A percentile compares a stretch with the other conserved stretches of the same genome.
Evolutionary conservation across 1,284 basidiomycete species (phyloP).

Genomic region (Tylopilus sp.): DNA sequence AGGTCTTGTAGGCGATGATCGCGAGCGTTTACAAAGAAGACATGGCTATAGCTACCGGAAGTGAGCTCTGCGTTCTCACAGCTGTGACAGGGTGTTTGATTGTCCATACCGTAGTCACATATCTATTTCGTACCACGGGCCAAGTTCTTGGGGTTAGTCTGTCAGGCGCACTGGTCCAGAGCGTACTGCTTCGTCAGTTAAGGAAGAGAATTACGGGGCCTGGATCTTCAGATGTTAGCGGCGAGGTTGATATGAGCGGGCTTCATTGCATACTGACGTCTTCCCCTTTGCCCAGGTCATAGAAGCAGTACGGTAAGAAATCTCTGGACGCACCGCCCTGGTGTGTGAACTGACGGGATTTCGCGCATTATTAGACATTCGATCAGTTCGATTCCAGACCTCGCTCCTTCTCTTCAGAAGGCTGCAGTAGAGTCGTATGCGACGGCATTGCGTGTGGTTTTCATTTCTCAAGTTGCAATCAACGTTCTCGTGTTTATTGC

Average conservation of each 20-base stretch:
- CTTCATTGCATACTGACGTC: conserved; percentile 22
- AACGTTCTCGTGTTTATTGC: conserved; percentile 58
- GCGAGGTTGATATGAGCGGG: conserved; percentile 23
- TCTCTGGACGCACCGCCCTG: conserved; percentile 12
- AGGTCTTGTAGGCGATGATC: conserved; percentile 66
- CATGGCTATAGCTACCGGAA: conserved; percentile 81
- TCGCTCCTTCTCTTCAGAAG: conserved; percentile 56
- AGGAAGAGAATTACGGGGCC: conserved; percentile 71
- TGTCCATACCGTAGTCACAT: conserved; percentile 58
- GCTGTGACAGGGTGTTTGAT: conserved; percentile 3
- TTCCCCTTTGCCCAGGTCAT: conserved; percentile 51
- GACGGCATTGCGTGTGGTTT: conserved; percentile 78
- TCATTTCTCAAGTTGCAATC: conserved; percentile 68
- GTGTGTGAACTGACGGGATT: conserved; percentile 16
- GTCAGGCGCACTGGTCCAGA: conserved; percentile 76
- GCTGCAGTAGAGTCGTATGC: conserved; percentile 82
- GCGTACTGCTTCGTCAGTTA: conserved; percentile 64
- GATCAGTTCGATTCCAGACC: conserved; percentile 69
- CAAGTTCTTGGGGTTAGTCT: conserved; percentile 87
- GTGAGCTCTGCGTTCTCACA: conserved; percentile 45
- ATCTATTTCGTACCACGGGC: conserved; percentile 85
- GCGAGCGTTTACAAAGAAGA: conserved; percentile 75
- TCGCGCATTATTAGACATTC: conserved; percentile 61
- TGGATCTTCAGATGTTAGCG: conserved; percentile 60
- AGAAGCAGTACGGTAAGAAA: conserved; percentile 57